A percentile compares a stretch with the other conserved stretches of the same genome.
phyloP scores from a whole-genome alignment of 1,139 yeast genomes.

The Pichia sp. region DNA sequence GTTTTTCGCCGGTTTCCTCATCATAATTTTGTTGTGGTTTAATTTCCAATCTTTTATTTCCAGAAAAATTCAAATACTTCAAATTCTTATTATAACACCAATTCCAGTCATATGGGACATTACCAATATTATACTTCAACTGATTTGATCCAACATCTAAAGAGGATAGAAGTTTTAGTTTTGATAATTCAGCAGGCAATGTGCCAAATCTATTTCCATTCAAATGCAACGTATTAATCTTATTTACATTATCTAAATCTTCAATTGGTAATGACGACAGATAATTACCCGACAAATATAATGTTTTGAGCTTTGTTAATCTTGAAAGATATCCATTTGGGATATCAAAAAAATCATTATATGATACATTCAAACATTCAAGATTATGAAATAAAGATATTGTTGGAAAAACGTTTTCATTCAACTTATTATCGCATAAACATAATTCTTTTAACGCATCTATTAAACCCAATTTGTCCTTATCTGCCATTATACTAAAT shows the following conservation, averaged over 20 bases:
- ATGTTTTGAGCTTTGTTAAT: slow-evolving; percentile 50
- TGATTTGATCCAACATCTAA: slow-evolving; percentile 91
- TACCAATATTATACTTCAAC: slow-evolving; percentile 83
- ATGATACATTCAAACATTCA: slow-evolving; percentile 65
- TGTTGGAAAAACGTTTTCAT: slow-evolving; percentile 69
- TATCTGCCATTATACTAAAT: slow-evolving; percentile 8
- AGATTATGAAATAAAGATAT: slow-evolving; percentile 56
- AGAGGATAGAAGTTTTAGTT: slow-evolving; percentile 54
- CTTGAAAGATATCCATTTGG: slow-evolving; percentile 66
- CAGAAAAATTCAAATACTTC: slow-evolving; percentile 80
- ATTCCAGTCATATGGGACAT: slow-evolving; percentile 96
- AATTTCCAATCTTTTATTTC: slow-evolving; percentile 87
- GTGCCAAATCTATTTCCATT: slow-evolving; percentile 85
- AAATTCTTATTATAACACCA: slow-evolving; percentile 84
- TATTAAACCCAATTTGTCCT: slow-evolving; percentile 32
- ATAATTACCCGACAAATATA: slow-evolving; percentile 83
- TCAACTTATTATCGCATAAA: slow-evolving; percentile 77
- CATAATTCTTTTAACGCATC: slow-evolving; percentile 52
- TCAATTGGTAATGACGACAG: slow-evolving; percentile 79
- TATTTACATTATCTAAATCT: slow-evolving; percentile 58
- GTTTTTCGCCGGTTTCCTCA: slow-evolving; percentile 26
- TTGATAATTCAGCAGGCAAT: slow-evolving; percentile 82
- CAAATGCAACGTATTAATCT: slow-evolving; percentile 56
- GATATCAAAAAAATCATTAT: slow-evolving; percentile 77
- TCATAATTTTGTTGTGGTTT: slow-evolving; percentile 49